Percentiles rank a stretch among this genome's conserved stretches.
Evolutionary conservation across 768 basidiomycete species (phyloP).

Genomic region (Hirschioporus abietinus): DNA sequence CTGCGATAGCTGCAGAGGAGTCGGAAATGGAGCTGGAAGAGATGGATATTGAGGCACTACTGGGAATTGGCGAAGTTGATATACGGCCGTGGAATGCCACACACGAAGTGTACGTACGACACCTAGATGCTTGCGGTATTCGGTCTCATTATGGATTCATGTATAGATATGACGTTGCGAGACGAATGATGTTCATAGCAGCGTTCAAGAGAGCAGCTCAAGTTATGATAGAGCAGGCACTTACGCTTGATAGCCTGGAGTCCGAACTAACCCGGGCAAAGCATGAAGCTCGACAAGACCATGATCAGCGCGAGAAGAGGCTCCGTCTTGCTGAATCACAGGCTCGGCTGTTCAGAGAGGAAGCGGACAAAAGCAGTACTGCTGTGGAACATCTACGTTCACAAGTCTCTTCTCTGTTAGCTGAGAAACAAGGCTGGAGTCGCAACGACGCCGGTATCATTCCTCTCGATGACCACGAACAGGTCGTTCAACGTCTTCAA

Average conservation of each 20-base stretch:
- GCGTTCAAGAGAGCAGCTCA: background rate
- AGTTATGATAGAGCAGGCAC: background rate
- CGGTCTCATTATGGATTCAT: background rate
- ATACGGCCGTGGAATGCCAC: background rate
- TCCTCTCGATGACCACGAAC: background rate
- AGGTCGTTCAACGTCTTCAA: background rate
- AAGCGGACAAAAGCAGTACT: background rate
- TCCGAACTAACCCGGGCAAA: background rate
- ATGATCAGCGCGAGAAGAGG: background rate
- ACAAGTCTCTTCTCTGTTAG: background rate
- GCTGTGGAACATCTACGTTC: background rate
- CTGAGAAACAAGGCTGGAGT: background rate
- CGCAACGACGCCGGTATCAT: background rate
- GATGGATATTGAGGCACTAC: background rate
- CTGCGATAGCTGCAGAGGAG: background rate
- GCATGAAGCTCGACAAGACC: background rate
- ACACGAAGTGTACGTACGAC: background rate
- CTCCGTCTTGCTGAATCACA: slow-evolving; percentile 2
- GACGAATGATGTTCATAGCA: background rate
- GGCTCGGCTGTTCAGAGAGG: background rate
- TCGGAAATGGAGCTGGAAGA: background rate
- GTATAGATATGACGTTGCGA: background rate
- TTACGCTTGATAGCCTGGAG: background rate
- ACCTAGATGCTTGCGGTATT: background rate
- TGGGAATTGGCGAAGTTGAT: background rate